Percentiles rank a stretch among this genome's conserved stretches.
Conservation (phyloP, 2,329 filamentous ascomycete species). For the Zasmidium angulare region DNA sequence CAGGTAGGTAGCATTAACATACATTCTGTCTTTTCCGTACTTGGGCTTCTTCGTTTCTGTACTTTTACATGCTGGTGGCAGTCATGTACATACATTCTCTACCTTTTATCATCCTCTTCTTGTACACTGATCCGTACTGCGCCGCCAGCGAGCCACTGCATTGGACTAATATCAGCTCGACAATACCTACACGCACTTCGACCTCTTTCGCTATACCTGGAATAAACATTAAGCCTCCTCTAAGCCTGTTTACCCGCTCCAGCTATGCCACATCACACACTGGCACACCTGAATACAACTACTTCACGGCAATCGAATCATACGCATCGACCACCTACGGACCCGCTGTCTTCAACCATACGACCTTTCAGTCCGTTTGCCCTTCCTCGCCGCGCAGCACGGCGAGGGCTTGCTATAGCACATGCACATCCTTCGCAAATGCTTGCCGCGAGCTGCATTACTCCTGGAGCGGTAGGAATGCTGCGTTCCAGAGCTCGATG, state of each 20-base stretch:
- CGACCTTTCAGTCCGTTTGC: too few species aligned
- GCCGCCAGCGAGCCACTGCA: background rate
- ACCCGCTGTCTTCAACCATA: too few species aligned
- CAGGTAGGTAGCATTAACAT: background rate
- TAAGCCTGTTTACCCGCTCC: background rate
- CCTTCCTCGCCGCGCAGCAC: too few species aligned
- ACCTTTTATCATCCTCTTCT: background rate
- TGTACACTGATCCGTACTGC: background rate
- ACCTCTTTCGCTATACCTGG: background rate
- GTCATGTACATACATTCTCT: background rate
- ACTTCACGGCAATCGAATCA: background rate
- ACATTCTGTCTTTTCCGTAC: background rate
- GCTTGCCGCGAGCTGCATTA: too few species aligned
- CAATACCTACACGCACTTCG: too few species aligned
- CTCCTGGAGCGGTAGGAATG: too few species aligned
- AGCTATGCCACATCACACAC: background rate
- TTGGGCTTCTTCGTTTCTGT: background rate
- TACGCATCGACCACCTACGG: background rate
- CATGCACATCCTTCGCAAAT: too few species aligned
- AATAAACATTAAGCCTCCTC: constrained; percentile 1
- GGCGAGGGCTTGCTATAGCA: too few species aligned
- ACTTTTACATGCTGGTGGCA: background rate
- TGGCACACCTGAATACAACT: too few species aligned
- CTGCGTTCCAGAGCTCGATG: too few species aligned
- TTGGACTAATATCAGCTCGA: too few species aligned